These are phyloP conservation scores for Medicago arabica DNA, from an alignment of 306 rosid genomes.

Conservation along the genomic window DNA sequence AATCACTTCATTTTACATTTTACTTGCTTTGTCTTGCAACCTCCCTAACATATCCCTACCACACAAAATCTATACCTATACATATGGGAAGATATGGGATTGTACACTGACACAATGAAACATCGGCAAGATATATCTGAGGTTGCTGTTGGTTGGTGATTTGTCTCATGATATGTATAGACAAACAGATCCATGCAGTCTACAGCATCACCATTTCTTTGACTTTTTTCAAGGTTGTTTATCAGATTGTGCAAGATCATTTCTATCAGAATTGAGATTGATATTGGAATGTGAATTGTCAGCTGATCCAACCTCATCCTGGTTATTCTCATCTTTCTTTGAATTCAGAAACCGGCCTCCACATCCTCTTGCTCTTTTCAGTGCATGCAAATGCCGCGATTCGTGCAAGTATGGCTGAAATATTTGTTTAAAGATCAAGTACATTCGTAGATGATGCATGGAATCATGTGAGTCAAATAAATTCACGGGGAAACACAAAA, in stretches of 20 bases:
- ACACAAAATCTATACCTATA: conserved; percentile 73
- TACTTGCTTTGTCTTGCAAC: conserved; percentile 54
- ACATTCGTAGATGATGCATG: conserved; percentile 17
- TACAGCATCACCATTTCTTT: conserved; percentile 11
- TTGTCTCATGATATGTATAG: conserved; percentile 40
- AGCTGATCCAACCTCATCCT: conserved; percentile 55
- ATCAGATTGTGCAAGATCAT: conserved; percentile 62
- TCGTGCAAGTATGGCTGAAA: conserved; percentile 96
- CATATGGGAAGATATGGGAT: conserved; percentile 57
- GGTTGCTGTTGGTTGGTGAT: conserved; percentile 39
- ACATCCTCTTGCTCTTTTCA: conserved; percentile 89
- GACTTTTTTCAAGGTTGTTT: conserved; percentile 51
- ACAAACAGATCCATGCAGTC: too few species aligned
- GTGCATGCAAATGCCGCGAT: conserved; percentile 89
- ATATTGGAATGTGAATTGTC: conserved; percentile 61
- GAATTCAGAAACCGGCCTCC: conserved; percentile 93
- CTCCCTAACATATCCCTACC: conserved; percentile 61
- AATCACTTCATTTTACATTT: conserved; percentile 48
- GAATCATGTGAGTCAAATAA: conserved; percentile 33
- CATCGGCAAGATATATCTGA: conserved; percentile 41
- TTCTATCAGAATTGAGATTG: conserved; percentile 72
- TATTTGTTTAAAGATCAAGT: conserved; percentile 9
- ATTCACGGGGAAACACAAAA: background rate
- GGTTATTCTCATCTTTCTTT: conserved; percentile 71
- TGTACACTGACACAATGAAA: conserved; percentile 55